A percentile compares a stretch with the other conserved stretches of the same genome.
Evolutionary conservation across 805 yeast species (phyloP).

Genomic region (Kregervanrija delftensis): DNA sequence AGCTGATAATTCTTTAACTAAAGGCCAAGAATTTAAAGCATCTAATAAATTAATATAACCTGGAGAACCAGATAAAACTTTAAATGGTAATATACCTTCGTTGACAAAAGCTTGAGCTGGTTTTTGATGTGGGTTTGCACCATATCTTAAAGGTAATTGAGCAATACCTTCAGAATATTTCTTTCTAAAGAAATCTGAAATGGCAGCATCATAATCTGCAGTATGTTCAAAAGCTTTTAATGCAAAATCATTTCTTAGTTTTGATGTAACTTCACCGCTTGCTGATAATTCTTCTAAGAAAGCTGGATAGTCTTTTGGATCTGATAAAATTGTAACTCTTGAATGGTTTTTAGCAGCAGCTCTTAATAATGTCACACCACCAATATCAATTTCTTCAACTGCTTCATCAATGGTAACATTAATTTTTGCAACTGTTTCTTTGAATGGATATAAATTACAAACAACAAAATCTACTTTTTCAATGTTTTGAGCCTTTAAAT

Average conservation of each 20-base stretch:
- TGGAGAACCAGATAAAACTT: conserved; percentile 90
- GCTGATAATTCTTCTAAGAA: conserved; percentile 73
- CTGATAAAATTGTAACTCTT: conserved; percentile 91
- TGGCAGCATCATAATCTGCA: conserved; percentile 93
- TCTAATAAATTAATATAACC: conserved; percentile 96
- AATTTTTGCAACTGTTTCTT: conserved; percentile 92
- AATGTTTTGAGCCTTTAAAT: conserved; percentile 81
- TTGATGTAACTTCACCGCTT: conserved; percentile 61
- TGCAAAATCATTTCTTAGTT: conserved; percentile 76
- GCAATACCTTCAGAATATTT: conserved; percentile 85
- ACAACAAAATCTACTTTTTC: conserved; percentile 96
- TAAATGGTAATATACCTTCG: conserved; percentile 86
- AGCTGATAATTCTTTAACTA: conserved; percentile 93
- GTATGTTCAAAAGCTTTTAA: conserved; percentile 98
- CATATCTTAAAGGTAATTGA: conserved; percentile 93
- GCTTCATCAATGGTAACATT: conserved; percentile 96
- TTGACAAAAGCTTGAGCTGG: conserved; percentile 96
- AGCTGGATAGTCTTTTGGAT: conserved; percentile 86
- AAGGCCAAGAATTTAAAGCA: conserved; percentile 97
- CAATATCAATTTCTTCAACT: conserved; percentile 97
- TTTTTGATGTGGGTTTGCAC: conserved; percentile 98
- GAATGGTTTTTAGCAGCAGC: conserved; percentile 99
- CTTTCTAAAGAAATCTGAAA: conserved; percentile 95
- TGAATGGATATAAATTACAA: conserved; percentile 96
- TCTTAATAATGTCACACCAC: conserved; percentile 93